These are phyloP conservation scores for Fusarium beomiforme DNA, from an alignment of 2,329 filamentous ascomycete species.

Conservation along the genomic window DNA sequence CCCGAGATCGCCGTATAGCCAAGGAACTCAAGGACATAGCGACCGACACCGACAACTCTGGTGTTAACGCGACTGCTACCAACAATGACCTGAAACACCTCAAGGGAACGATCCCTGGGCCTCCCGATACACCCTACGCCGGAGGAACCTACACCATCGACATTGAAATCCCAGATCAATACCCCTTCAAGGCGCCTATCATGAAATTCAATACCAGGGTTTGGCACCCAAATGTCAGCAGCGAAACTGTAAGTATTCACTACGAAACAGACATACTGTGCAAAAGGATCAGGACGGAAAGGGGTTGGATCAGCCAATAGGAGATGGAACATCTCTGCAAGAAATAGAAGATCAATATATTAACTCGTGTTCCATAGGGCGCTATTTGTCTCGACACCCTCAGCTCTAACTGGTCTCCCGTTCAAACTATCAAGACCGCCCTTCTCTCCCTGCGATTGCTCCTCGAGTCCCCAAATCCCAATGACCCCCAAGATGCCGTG, in stretches of 20 bases:
- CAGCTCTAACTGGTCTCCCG: conserved; percentile 89
- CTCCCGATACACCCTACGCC: conserved; percentile 92
- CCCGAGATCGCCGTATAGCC: conserved; percentile 66
- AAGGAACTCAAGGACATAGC: conserved; percentile 83
- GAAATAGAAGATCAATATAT: not conserved
- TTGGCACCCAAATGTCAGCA: conserved; percentile 98
- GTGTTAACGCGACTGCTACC: conserved; percentile 75
- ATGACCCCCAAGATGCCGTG: conserved; percentile 95
- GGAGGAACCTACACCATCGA: conserved; percentile 85
- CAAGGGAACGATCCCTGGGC: conserved; percentile 83
- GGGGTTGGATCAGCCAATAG: not conserved
- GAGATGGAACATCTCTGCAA: not conserved
- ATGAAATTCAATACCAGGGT: conserved; percentile 95
- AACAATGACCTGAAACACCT: conserved; percentile 81
- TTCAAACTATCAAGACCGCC: conserved; percentile 95
- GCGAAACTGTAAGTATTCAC: conserved; percentile 76
- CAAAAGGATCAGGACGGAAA: not conserved
- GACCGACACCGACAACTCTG: conserved; percentile 76
- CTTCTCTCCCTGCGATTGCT: conserved; percentile 93
- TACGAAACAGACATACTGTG: not conserved
- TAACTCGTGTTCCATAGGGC: conserved; percentile 67
- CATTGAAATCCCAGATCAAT: conserved; percentile 86
- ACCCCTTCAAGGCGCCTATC: conserved; percentile 90
- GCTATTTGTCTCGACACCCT: conserved; percentile 97
- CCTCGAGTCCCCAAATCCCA: conserved; percentile 92